phyloP scores from a whole-genome alignment of 2,329 filamentous ascomycete species.

The Lecanosticta acicola region DNA sequence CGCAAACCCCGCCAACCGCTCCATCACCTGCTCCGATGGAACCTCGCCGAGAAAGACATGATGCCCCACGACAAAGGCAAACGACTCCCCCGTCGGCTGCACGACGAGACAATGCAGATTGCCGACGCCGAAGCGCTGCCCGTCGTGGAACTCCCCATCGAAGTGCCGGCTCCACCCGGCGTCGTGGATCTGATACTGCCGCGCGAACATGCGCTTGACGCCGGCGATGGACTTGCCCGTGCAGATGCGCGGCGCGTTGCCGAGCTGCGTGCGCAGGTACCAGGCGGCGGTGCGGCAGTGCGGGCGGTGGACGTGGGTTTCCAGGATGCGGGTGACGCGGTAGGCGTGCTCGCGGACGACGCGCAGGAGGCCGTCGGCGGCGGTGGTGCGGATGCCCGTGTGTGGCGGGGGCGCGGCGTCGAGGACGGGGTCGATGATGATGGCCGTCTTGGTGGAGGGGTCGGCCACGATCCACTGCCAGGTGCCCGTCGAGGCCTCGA shows the following conservation, averaged over 20 bases:
- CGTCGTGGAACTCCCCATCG: constrained; percentile 50
- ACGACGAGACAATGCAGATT: constrained; percentile 42
- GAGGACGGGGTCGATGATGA: constrained; percentile 59
- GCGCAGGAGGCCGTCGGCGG: constrained; percentile 50
- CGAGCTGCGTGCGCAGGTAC: constrained; percentile 50
- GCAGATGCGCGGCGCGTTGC: constrained; percentile 42
- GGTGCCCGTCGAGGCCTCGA: constrained; percentile 44
- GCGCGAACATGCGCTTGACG: constrained; percentile 49
- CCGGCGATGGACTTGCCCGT: constrained; percentile 51
- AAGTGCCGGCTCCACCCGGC: constrained; percentile 47
- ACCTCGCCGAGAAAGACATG: constrained; percentile 35
- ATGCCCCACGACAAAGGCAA: constrained; percentile 53
- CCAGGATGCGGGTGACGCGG: constrained; percentile 49
- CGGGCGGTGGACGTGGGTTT: constrained; percentile 59
- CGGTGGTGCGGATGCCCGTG: constrained; percentile 43
- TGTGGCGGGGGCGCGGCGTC: constrained; percentile 48
- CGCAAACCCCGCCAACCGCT: constrained; percentile 2
- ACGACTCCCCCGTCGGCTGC: constrained; percentile 56
- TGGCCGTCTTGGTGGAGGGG: constrained; percentile 43
- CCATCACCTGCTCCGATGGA: constrained; percentile 1
- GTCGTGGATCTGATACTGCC: constrained; percentile 43
- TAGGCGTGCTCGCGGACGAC: constrained; percentile 44
- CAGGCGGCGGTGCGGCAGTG: constrained; percentile 54
- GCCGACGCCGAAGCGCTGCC: constrained; percentile 51
- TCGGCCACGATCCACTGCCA: constrained; percentile 60